phyloP scores from a whole-genome alignment of 805 yeast species.

The Candida patagonica region DNA sequence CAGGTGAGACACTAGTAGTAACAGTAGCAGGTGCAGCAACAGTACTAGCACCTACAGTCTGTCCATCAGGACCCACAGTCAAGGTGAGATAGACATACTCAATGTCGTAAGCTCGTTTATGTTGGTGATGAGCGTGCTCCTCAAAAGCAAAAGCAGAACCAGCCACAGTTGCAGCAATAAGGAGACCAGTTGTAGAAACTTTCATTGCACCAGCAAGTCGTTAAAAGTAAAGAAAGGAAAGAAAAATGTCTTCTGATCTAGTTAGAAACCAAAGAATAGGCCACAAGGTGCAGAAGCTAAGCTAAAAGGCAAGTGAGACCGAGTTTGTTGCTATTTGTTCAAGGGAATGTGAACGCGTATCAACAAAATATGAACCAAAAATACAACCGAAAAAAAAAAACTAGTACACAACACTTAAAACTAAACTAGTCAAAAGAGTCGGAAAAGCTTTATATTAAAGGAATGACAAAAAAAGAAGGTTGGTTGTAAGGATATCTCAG shows the following conservation, averaged over 20 bases:
- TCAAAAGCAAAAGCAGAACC: slow-evolving; percentile 30
- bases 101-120: slow-evolving; percentile 38
- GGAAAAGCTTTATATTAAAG: too few relatives aligned
- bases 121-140: slow-evolving; percentile 41
- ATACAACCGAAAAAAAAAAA: not conserved
- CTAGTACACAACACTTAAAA: not conserved
- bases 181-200: slow-evolving; percentile 9
- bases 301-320: too few relatives aligned
- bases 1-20: slow-evolving; percentile 16
- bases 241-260: not conserved
- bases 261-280: not conserved
- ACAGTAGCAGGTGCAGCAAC: slow-evolving; percentile 18
- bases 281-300: not conserved
- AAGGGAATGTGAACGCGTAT: not conserved
- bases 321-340: too few relatives aligned
- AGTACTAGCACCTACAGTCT: slow-evolving; percentile 27
- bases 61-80: slow-evolving; percentile 32
- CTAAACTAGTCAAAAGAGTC: not conserved
- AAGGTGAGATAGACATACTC: slow-evolving; percentile 40
- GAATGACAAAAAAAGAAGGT: too few relatives aligned
- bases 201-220: slow-evolving; percentile 8
- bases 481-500: too few relatives aligned
- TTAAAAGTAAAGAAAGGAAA: too few relatives aligned
- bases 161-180: slow-evolving; percentile 23
- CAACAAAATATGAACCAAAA: not conserved